Evolutionary conservation across 2,329 filamentous ascomycete species (phyloP).

Genomic region (Phaeoacremonium minimum): DNA sequence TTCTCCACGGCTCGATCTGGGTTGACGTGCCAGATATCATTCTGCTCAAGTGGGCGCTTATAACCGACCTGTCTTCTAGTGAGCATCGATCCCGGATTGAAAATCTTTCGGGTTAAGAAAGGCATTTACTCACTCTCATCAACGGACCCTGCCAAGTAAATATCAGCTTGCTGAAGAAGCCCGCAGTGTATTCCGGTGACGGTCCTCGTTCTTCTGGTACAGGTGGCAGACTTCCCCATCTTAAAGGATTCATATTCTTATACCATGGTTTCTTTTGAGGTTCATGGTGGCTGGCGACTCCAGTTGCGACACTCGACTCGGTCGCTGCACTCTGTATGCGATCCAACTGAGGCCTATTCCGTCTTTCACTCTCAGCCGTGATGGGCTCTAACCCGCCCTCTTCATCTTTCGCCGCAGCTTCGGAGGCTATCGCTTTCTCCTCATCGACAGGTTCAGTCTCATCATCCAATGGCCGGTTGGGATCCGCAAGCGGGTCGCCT

Average conservation of each 20-base stretch:
- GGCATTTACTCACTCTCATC: slow-evolving; percentile 74
- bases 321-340: slow-evolving; percentile 50
- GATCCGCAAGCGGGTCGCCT: slow-evolving; percentile 13
- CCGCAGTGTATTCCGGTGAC: slow-evolving; percentile 68
- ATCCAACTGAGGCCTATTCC: slow-evolving; percentile 24
- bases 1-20: slow-evolving; percentile 69
- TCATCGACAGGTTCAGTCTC: slow-evolving; percentile 10
- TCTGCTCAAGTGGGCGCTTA: slow-evolving; percentile 73
- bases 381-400: slow-evolving; percentile 8
- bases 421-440: slow-evolving; percentile 10
- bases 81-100: slow-evolving; percentile 7
- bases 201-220: slow-evolving; percentile 47
- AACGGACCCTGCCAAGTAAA: slow-evolving; percentile 90
- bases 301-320: slow-evolving; percentile 42
- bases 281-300: slow-evolving; percentile 29
- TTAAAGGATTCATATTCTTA: slow-evolving; percentile 56
- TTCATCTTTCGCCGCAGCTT: slow-evolving; percentile 4
- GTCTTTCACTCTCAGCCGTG: slow-evolving; percentile 13
- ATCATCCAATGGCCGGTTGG: slow-evolving; percentile 5
- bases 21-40: slow-evolving; percentile 88
- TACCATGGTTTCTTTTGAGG: slow-evolving; percentile 55
- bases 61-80: slow-evolving; percentile 64
- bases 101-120: not conserved
- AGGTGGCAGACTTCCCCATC: slow-evolving; percentile 52
- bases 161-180: slow-evolving; percentile 69